Conservation (phyloP, 2,329 filamentous ascomycete genomes). For the Fusarium udum region DNA sequence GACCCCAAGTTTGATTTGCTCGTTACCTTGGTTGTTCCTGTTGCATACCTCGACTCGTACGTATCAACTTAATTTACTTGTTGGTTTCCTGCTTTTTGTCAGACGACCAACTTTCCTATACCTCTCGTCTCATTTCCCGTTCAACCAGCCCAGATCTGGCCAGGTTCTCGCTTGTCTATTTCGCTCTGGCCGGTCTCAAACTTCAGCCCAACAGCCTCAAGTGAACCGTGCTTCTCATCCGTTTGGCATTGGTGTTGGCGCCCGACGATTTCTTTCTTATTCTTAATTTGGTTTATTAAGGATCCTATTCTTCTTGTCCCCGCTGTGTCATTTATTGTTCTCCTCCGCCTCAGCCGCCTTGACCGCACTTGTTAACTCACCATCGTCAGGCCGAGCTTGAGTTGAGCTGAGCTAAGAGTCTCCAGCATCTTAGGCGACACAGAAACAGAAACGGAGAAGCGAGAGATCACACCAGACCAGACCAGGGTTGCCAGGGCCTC, state of each 20-base stretch:
- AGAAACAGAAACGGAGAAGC: conserved; percentile 20
- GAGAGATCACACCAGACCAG: conserved; percentile 17
- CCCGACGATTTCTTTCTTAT: conserved; percentile 8
- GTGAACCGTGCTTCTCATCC: conserved; percentile 30
- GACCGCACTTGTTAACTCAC: neutral
- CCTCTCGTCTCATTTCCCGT: neutral
- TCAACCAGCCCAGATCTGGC: neutral
- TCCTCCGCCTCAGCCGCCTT: conserved; percentile 18
- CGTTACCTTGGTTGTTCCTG: neutral
- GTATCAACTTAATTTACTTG: conserved; percentile 5
- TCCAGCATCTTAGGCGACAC: neutral
- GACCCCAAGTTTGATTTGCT: neutral
- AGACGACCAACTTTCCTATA: neutral
- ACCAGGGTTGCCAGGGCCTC: conserved; percentile 22
- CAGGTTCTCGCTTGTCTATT: conserved; percentile 14
- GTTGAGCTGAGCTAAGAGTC: conserved; percentile 6
- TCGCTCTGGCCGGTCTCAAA: conserved; percentile 41
- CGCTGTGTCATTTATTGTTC: conserved; percentile 6
- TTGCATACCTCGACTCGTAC: conserved; percentile 5
- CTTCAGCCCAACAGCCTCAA: conserved; percentile 37
- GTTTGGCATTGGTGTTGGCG: conserved; percentile 4
- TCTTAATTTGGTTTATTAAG: conserved; percentile 1
- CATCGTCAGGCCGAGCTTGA: neutral
- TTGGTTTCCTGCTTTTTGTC: conserved; percentile 5
- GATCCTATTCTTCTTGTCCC: neutral